These are phyloP conservation scores for Colletotrichum spaethianum DNA, from an alignment of 2,329 filamentous ascomycete genomes.

Conservation along the genomic window DNA sequence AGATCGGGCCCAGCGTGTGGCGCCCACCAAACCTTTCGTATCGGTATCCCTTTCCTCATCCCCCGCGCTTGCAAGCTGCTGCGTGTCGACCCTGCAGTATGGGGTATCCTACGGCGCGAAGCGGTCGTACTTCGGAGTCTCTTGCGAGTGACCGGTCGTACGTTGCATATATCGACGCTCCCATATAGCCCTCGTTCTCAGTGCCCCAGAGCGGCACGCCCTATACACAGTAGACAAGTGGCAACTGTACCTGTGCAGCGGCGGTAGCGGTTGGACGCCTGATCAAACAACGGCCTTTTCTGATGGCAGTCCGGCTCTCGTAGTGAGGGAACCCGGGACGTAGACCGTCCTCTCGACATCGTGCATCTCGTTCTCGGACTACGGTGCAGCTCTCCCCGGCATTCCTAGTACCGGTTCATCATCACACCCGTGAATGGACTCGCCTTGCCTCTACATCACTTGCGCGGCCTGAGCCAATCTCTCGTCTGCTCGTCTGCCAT, in stretches of 20 bases:
- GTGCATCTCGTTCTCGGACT: slow-evolving; percentile 9
- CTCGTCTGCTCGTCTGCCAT: neutral
- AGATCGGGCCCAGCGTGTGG: slow-evolving; percentile 34
- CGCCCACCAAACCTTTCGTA: slow-evolving; percentile 23
- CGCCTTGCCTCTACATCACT: slow-evolving; percentile 2
- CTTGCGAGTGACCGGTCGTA: slow-evolving; percentile 44
- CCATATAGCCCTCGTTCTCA: slow-evolving; percentile 22
- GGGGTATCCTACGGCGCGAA: slow-evolving; percentile 32
- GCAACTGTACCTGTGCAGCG: slow-evolving; percentile 6
- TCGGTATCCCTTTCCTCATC: slow-evolving; percentile 19
- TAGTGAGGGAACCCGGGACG: slow-evolving; percentile 7
- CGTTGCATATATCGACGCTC: slow-evolving; percentile 41
- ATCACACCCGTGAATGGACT: neutral
- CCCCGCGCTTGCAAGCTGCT: slow-evolving; percentile 8
- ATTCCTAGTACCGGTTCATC: neutral
- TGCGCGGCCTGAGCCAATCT: slow-evolving; percentile 1
- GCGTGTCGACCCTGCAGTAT: slow-evolving; percentile 36
- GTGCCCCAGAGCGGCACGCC: slow-evolving; percentile 3
- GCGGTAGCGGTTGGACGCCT: slow-evolving; percentile 15
- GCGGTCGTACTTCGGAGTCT: slow-evolving; percentile 52
- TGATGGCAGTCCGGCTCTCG: slow-evolving; percentile 16
- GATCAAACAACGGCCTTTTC: slow-evolving; percentile 6
- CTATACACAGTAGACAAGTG: neutral
- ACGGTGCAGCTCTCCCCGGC: slow-evolving; percentile 18
- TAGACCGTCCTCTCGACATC: slow-evolving; percentile 6